These are phyloP conservation scores for Thinopyrum obtusiflorum DNA, from an alignment of 202 grass and related monocot species.

Conservation along the genomic window DNA sequence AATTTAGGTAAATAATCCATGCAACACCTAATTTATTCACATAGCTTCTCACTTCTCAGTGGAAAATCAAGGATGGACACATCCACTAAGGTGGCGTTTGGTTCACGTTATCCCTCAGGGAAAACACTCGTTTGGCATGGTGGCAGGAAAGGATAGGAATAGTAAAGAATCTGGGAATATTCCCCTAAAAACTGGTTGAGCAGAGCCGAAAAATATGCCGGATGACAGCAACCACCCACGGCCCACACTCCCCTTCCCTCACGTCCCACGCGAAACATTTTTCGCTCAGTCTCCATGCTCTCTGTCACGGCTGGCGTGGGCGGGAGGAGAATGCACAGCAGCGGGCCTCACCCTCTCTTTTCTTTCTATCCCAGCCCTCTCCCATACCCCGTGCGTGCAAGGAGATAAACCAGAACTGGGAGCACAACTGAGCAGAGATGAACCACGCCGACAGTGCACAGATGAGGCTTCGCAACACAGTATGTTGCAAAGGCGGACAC, in stretches of 20 bases:
- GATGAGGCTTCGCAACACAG: background rate
- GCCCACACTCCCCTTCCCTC: background rate
- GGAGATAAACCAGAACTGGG: background rate
- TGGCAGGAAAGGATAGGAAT: background rate
- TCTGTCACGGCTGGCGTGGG: background rate
- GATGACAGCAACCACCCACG: background rate
- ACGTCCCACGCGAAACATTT: background rate
- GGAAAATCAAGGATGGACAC: slow-evolving; percentile 30
- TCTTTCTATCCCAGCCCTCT: background rate
- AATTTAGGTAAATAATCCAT: slow-evolving; percentile 24
- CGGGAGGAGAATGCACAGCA: background rate
- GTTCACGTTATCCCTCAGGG: background rate
- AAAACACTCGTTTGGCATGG: background rate
- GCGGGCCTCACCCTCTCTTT: background rate
- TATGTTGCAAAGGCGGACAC: background rate
- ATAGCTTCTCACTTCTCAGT: slow-evolving; percentile 5
- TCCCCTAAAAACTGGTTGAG: background rate
- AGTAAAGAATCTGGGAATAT: background rate
- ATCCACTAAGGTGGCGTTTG: background rate
- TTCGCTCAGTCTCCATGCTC: background rate
- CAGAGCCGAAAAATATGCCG: background rate
- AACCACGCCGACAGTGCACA: background rate
- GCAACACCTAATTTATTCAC: background rate
- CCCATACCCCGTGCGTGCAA: background rate
- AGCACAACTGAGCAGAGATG: background rate